These are phyloP conservation scores for Leccinum sublutescens DNA, from an alignment of 768 basidiomycete genomes.

Conservation along the genomic window DNA sequence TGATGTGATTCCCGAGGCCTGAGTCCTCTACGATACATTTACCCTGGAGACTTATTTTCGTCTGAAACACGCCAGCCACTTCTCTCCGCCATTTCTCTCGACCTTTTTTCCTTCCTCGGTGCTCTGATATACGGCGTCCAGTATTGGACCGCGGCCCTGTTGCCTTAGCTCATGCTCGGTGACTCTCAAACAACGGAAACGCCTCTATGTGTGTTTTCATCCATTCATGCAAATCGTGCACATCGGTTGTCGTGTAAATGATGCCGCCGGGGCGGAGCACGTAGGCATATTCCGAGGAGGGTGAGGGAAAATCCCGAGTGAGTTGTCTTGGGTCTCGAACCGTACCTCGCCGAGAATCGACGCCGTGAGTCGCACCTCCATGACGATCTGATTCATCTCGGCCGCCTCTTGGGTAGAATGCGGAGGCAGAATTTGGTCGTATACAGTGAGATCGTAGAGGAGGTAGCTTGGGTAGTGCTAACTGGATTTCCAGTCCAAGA, in stretches of 20 bases:
- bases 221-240: slow-evolving; percentile 92
- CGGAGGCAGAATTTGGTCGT: no score
- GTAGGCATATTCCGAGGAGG: slow-evolving; percentile 96
- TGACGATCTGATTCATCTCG: no score
- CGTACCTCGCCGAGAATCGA: no score
- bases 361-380: no score
- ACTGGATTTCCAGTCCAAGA: no score
- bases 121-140: slow-evolving; percentile 79
- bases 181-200: slow-evolving; percentile 86
- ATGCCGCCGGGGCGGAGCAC: slow-evolving; percentile 91
- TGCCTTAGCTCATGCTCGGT: slow-evolving; percentile 72
- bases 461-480: no score
- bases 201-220: slow-evolving; percentile 86
- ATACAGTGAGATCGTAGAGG: no score
- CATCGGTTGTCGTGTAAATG: slow-evolving; percentile 97
- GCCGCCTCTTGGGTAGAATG: no score
- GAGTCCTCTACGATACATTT: slow-evolving; percentile 4
- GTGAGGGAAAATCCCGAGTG: slow-evolving; percentile 36
- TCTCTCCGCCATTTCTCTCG: slow-evolving; percentile 84
- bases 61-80: slow-evolving; percentile 90
- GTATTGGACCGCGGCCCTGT: slow-evolving; percentile 69
- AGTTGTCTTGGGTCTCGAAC: no score
- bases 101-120: slow-evolving; percentile 99
- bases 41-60: slow-evolving; percentile 42
- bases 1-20: slow-evolving; percentile 11